These are phyloP conservation scores for Leucocoprinus sp. DNA, from an alignment of 768 basidiomycete species.

Conservation along the genomic window DNA sequence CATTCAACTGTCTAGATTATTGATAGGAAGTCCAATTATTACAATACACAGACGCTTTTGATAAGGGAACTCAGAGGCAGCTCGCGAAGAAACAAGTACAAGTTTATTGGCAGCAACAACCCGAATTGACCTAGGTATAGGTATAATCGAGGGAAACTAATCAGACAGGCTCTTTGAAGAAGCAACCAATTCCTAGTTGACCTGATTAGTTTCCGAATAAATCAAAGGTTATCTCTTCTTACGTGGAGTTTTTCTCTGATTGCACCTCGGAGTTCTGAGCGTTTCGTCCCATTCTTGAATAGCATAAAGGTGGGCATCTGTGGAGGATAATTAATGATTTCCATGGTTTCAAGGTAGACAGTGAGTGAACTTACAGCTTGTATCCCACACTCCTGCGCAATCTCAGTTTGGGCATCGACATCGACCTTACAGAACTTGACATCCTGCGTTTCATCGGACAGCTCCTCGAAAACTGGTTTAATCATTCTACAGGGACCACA, in stretches of 20 bases:
- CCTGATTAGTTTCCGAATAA: neutral
- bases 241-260: constrained; percentile 33
- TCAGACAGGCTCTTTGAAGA: too few relatives aligned
- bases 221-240: constrained; percentile 6
- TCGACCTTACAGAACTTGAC: constrained; percentile 69
- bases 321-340: neutral
- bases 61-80: too few relatives aligned
- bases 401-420: constrained; percentile 48
- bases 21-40: too few relatives aligned
- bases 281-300: constrained; percentile 29
- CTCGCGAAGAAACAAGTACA: too few relatives aligned
- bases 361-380: constrained; percentile 43
- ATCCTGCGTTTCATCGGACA: constrained; percentile 28
- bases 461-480: constrained; percentile 54
- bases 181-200: neutral
- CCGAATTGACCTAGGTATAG: neutral
- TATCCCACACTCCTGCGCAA: constrained; percentile 51
- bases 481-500: constrained; percentile 65
- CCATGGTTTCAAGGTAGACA: neutral
- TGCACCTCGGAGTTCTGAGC: constrained; percentile 40
- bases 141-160: neutral
- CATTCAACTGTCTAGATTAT: too few relatives aligned
- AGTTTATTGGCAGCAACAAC: too few relatives aligned
- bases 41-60: too few relatives aligned
- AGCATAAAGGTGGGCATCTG: constrained; percentile 38